Evolutionary conservation across 164 flowering plant species (phyloP).

Genomic region (Echeveria elegans): DNA sequence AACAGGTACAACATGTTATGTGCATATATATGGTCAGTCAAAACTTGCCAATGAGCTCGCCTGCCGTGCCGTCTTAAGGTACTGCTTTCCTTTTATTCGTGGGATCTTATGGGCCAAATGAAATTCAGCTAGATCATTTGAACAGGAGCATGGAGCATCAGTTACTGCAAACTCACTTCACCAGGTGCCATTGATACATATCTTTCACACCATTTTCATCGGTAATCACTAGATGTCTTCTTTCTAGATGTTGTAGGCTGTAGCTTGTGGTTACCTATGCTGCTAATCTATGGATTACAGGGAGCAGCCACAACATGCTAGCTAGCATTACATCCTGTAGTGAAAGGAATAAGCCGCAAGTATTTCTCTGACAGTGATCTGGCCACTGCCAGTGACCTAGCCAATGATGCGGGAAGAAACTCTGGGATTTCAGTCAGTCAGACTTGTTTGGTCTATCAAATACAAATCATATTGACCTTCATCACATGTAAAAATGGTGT

Average conservation of each 20-base stretch:
- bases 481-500: not conserved
- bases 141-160: not conserved
- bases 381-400: not conserved
- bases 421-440: not conserved
- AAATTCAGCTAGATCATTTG: not conserved
- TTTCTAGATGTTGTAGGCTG: too few species aligned
- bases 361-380: not conserved
- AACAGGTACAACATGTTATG: not conserved
- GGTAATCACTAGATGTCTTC: not conserved
- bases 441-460: not conserved
- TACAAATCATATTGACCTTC: not conserved
- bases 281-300: not conserved
- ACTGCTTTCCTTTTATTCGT: not conserved
- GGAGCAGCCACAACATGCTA: not conserved
- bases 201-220: not conserved
- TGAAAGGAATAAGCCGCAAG: not conserved
- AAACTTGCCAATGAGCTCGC: not conserved
- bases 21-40: not conserved
- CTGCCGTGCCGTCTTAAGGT: not conserved
- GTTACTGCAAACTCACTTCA: constrained; percentile 1
- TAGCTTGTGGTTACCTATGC: too few species aligned
- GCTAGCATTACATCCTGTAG: not conserved
- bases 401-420: not conserved
- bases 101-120: not conserved
- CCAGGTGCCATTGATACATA: not conserved